Conservation (phyloP, 305 asterid species). For the Coffea humblotiana region DNA sequence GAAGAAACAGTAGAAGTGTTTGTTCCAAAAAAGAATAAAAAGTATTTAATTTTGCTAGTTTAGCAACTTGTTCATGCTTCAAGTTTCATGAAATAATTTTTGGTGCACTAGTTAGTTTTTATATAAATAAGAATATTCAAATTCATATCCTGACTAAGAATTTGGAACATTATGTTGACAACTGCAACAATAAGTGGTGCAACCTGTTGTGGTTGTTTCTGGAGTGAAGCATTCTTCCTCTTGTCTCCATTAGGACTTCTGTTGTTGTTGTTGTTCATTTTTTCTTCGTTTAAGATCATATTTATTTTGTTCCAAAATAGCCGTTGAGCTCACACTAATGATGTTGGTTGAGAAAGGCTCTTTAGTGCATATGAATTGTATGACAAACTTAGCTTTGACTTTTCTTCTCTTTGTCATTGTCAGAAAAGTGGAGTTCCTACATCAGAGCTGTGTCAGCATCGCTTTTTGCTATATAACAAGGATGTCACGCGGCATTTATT, state of each 20-base stretch:
- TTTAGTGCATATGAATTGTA: not conserved
- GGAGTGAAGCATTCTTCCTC: not conserved
- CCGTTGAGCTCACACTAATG: not conserved
- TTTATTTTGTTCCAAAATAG: too few relatives aligned
- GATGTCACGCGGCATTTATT: conserved; percentile 80
- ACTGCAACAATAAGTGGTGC: not conserved
- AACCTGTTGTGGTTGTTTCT: conserved; percentile 4
- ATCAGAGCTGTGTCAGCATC: conserved; percentile 62
- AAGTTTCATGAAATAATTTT: not conserved
- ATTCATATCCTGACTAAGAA: not conserved
- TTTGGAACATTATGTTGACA: not conserved
- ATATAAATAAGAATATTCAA: not conserved
- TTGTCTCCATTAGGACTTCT: not conserved
- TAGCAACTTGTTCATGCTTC: not conserved
- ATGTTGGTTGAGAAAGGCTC: not conserved
- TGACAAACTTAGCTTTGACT: not conserved
- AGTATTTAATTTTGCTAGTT: not conserved
- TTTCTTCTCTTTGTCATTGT: conserved; percentile 17
- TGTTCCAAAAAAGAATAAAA: not conserved
- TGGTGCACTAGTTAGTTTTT: not conserved
- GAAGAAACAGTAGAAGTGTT: not conserved
- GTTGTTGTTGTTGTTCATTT: not conserved
- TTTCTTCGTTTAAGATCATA: not conserved
- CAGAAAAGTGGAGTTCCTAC: conserved; percentile 83
- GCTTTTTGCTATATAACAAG: conserved; percentile 55